Evolutionary conservation across 768 basidiomycete species (phyloP), one percentile per base, ranked within the genome.

Genomic region (Thelephora ganbajun): DNA sequence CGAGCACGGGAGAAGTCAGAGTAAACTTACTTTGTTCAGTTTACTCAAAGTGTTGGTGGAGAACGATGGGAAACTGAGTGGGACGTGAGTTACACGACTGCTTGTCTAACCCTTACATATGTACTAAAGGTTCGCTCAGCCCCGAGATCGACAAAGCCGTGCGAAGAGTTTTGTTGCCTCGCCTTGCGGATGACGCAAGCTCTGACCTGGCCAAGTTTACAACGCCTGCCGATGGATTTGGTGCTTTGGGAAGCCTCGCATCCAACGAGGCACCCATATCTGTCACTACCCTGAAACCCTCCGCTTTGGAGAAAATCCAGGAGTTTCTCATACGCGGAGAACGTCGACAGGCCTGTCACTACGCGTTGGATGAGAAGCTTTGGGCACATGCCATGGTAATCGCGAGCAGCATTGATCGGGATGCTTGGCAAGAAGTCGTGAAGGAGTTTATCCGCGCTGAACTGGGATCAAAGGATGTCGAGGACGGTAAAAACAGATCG

Each of bases 361-460:
- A 79, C 60, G 94, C 96, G 2, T 69, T 89, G 37, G 86, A 93
- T 50, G 77, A 91, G 62, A 83, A 77, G 57, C 63, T 98, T 36
- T 99, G 94, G 93, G 80, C 89, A 0, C 96, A 99, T 62, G 94
- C 96, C 2, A 79, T 98, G 76, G 63, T 98, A 48, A 91, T 99
- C 53, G 80, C 94, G 9, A 93, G 87, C 57, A 83, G 86, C 48
- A 75, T 96, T 45, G 94, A 94, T 61, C 88, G 86, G 55, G 92
- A 96, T 23, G 72, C 87, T 2, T 98, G 91, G 91, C 87, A 86
- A 57, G 89, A 91, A 51, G 85, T 83, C 11, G 85, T 89, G 0
- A 76, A 73, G 39, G 87, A 93, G 50, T 99, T 98, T 57, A 61
- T 93, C 33, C 76, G 75, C 33, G 69, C 75, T 13, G 94, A 96